Evolutionary conservation across 1,139 yeast species (phyloP), one percentile per base, ranked within the genome.

Genomic region (Chernovozyma sophiae-reginae): DNA sequence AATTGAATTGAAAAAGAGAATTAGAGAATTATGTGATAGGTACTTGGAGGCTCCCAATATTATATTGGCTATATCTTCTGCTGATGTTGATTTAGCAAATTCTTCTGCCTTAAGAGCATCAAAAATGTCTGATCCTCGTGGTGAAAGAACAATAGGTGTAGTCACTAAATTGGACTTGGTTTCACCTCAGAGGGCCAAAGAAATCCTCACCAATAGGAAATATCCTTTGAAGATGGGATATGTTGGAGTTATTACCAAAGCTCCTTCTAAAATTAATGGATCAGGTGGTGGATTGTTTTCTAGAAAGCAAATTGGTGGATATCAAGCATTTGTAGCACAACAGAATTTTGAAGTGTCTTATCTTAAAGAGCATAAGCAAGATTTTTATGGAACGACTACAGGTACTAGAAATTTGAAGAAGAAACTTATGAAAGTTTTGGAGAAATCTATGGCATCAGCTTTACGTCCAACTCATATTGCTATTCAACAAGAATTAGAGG

Each of bases 11-110:
- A 90, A 92, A 55, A 73, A 73, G 33, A 86, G 82, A 54, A 94
- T 94, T 48, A 71, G 86, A 43, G 76, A 72, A 37, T 67, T 94
- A 23, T 92, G 97, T 60, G 85, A 86, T 47, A 78, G 79, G 53
- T 94, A 94, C 56, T 72, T 94, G 48, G 89, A 85, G 52, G 80
- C 85, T 7, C 98, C 98, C 14, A 94, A 94, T 54, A 86, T 94
- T 38, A 94, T 94, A 31, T 68, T 94, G 49, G 98, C 98, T 0
- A 92, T 94, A 25, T 86, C 96, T 12, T 92, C 98, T 1, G 98
- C 98, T 0, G 97, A 94, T 62, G 98, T 92, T 2, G 99, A 94
- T 67, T 70, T 94, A 54, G 98, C 98, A 1, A 92, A 92, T 56
- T 87, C 97, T 25, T 79, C 97, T 2, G 97, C 98, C 0, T 74